These are phyloP conservation scores for Plasmodium knowlesi DNA, from an alignment of 169 alveolate species.

Conservation along the genomic window DNA sequence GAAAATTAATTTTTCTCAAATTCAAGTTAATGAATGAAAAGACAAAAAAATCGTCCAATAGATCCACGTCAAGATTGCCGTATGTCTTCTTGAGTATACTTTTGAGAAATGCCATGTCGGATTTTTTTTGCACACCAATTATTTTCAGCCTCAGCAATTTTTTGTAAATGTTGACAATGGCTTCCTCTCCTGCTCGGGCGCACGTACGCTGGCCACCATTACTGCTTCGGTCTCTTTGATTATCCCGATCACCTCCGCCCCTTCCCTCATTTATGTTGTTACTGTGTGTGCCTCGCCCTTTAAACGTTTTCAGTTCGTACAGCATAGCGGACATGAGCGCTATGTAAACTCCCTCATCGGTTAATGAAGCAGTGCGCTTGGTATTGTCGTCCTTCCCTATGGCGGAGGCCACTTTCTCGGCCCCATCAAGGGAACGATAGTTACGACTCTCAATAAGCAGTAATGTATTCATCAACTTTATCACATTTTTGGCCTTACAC, in stretches of 20 bases:
- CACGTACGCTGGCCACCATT: background rate
- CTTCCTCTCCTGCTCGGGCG: background rate
- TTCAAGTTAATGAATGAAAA: slow-evolving; percentile 65
- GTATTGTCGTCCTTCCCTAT: background rate
- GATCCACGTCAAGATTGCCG: background rate
- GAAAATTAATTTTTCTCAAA: slow-evolving; percentile 64
- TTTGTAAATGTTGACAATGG: slow-evolving; percentile 55
- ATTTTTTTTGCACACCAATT: slow-evolving; percentile 26
- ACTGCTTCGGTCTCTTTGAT: background rate
- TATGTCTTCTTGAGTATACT: slow-evolving; percentile 50
- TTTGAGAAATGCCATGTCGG: slow-evolving; percentile 11
- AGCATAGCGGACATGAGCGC: slow-evolving; percentile 33
- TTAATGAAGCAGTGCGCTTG: background rate
- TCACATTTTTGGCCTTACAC: slow-evolving; percentile 68
- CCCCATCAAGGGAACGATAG: background rate
- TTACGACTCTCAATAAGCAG: slow-evolving; percentile 32
- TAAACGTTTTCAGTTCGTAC: slow-evolving; percentile 59
- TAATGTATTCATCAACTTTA: slow-evolving; percentile 56
- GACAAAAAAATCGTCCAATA: slow-evolving; percentile 49
- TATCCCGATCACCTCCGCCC: background rate
- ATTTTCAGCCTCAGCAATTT: slow-evolving; percentile 48
- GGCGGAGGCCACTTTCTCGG: background rate
- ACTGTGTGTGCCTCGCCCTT: background rate
- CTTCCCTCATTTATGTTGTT: background rate
- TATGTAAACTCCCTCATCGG: slow-evolving; percentile 20